Base-by-base conservation (phyloP, 2,329 filamentous ascomycete species). In the Arthroderma sp. region DNA sequence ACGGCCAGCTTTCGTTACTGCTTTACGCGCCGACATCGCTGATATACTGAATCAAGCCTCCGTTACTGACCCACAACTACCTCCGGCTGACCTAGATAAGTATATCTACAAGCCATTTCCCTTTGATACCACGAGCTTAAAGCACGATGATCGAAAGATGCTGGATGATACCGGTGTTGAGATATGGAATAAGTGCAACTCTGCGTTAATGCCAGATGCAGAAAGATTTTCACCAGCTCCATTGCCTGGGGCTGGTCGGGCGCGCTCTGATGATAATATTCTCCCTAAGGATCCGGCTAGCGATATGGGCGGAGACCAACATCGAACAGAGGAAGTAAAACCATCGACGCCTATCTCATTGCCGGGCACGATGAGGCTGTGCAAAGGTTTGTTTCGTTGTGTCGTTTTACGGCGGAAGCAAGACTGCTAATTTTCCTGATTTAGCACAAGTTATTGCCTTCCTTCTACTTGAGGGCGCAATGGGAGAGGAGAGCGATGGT, bases 391-490 rank as follows among this genome's bases (percentile, higher is more conserved):
- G 11, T 47, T n/a, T 15, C 41, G 19, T 47, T 47, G 19, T 13
- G 3, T 6, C n/a, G n/a, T n/a, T n/a, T n/a, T n/a, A n/a, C n/a
- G n/a, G 8, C 13, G 41, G 9, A 13, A 31, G 21, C 8, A 25
- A 15, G 2, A 11, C 25, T n/a, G 21, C 39, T 60, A 37, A 23
- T 15, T 9, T 19, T 15, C 17, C 13, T 60, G 55, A 21, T 43
- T 17, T 70, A 67, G 70, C 78, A 4, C 76, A 78, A 39, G 71
- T 75, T 4, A 78, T 91, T 63, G 80, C 87, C 0, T 89, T 88
- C 64, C 71, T 84, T 13, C 70, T 91, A 57, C 73, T 95, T 13
- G 81, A 85, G 44, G 73, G 80, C 44, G 80, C 79, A 58, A 58
- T 63, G 17, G 56, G 61, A 15, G 61, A 56, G 4, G 21, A 61